Evolutionary conservation across 2,329 filamentous ascomycete genomes (phyloP).

Genomic region (Triangularia verruculosa): DNA sequence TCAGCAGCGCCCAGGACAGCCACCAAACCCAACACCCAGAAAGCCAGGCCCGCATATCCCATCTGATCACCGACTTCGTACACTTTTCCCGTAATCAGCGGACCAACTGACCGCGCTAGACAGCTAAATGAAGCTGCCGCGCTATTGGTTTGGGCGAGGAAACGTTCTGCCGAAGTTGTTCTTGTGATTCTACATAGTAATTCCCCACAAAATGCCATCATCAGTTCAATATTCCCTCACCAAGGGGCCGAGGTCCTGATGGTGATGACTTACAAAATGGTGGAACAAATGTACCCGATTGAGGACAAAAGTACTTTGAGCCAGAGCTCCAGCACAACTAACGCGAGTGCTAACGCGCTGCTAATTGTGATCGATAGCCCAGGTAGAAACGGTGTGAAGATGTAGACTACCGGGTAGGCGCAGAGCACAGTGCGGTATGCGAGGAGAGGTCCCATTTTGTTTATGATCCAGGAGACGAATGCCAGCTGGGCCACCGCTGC

Average conservation of each 20-base stretch:
- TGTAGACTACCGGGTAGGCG: not conserved
- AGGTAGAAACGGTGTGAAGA: not conserved
- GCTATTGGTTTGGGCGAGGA: not conserved
- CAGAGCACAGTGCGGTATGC: not conserved
- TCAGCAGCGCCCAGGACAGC: not conserved
- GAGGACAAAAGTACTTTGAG: not conserved
- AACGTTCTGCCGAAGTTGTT: not conserved
- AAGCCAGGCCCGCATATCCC: not conserved
- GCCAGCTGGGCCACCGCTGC: not conserved
- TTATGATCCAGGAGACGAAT: not conserved
- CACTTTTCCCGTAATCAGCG: not conserved
- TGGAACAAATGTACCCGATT: not conserved
- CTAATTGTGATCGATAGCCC: not conserved
- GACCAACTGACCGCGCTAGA: not conserved
- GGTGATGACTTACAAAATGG: not conserved
- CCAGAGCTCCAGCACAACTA: not conserved
- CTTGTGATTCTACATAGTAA: not conserved
- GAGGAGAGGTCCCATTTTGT: not conserved
- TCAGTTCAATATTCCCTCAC: too few relatives aligned
- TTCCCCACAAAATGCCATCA: too few relatives aligned
- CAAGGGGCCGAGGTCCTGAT: too few relatives aligned
- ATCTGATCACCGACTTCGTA: not conserved
- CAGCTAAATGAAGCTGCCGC: not conserved
- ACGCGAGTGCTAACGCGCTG: not conserved
- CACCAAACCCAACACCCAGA: not conserved